Base-by-base conservation (phyloP, 495 filamentous ascomycete genomes). In the Mycothermus thermophilus region DNA sequence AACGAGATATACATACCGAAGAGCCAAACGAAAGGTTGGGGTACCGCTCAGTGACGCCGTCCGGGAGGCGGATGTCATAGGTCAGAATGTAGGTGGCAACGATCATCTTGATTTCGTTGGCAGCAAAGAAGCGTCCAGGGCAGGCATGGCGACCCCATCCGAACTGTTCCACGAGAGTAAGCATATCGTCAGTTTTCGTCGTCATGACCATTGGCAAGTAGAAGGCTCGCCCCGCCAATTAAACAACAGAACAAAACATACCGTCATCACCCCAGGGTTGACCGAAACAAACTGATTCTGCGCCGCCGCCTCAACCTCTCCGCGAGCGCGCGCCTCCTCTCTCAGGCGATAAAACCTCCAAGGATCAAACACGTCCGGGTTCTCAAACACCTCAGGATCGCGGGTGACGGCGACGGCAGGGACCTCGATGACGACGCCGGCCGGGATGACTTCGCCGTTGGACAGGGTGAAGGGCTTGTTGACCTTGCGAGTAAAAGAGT, bases 61-160 rank as follows among this genome's bases (percentile, higher is more conserved):
- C 50, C 5, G 38, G 47, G 8, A 51, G 14, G 38, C 60, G 56
- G 42, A 71, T 59, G 16, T 80, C 74, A 34, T 74, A 78, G 30
- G 64, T 63, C 24, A 72, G 42, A 21, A 79, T 35, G 15, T 72
- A 34, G 38, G 70, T 62, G 16, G 63, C 68, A 16, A 78, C 30
- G 20, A 77, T 62, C 19, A 66, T 56, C 46, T 77, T 77, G 41
- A 75, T 58, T 34, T 67, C 62, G 12, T 57, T 61, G 3, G 55
- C 54, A 0, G 67, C 72, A 28, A 77, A 74, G 49, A 72, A 72
- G 5, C 74, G 57, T 0, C 74, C 75, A 0, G 74, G 74, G 45
- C 72, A 75, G 0, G 74, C 69, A 34, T 77, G 66, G 23, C 49
- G 45, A 1, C 73, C 72, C 38, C 67, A 57, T 0, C 72, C 71